Conservation (phyloP, 495 filamentous ascomycete species). For the Rhypophila decipiens region DNA sequence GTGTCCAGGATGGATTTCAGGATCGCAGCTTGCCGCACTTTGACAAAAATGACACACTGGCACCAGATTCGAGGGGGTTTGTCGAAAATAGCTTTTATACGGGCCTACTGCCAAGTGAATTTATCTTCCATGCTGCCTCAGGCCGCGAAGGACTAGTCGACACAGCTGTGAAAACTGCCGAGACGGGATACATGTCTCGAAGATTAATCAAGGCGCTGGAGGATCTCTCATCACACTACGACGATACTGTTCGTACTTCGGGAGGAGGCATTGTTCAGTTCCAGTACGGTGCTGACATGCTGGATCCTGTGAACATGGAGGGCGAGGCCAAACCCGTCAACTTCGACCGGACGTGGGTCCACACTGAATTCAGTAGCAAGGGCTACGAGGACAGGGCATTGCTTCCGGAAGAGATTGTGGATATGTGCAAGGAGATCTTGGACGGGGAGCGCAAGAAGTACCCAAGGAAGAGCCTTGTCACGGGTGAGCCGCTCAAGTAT, state of each 20-base stretch:
- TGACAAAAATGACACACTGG: conserved; percentile 81
- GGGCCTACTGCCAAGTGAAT: conserved; percentile 82
- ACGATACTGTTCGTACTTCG: conserved; percentile 89
- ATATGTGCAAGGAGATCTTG: conserved; percentile 58
- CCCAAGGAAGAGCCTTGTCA: conserved; percentile 47
- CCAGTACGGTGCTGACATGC: conserved; percentile 89
- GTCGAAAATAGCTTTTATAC: conserved; percentile 96
- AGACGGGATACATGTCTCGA: conserved; percentile 98
- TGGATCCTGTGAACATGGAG: conserved; percentile 98
- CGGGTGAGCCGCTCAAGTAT: conserved; percentile 50
- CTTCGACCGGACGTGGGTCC: conserved; percentile 86
- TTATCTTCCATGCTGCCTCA: conserved; percentile 97
- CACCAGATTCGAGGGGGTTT: conserved; percentile 92
- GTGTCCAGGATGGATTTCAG: conserved; percentile 94
- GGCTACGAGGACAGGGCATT: conserved; percentile 66
- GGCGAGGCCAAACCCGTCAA: conserved; percentile 87
- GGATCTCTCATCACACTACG: conserved; percentile 86
- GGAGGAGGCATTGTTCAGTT: conserved; percentile 85
- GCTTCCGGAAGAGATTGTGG: conserved; percentile 65
- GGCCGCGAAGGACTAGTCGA: conserved; percentile 98
- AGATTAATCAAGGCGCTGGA: conserved; percentile 97
- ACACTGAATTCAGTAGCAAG: conserved; percentile 74
- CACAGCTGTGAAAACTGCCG: conserved; percentile 98
- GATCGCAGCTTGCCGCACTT: conserved; percentile 93
- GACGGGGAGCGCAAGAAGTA: conserved; percentile 58